Base-by-base conservation (phyloP, 75 land plant genomes). In the Adiantum capillusveneris region DNA sequence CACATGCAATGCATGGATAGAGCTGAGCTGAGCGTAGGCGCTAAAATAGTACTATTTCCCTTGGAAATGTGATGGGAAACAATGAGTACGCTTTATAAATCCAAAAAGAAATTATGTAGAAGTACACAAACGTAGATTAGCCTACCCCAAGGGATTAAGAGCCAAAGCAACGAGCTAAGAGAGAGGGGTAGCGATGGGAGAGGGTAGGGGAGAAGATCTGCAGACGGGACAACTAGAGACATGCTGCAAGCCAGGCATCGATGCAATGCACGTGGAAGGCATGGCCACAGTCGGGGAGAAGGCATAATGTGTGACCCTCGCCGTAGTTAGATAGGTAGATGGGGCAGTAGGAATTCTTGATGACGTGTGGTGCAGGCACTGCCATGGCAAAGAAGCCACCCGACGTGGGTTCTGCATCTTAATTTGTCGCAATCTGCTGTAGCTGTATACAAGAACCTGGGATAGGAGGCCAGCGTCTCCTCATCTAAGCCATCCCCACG, bases 151-250 rank as follows among this genome's bases (percentile, higher is more conserved):
- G n/a, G 64, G 71, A 26, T 56, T 59, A 42, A 51, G 68, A 17
- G 70, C 70, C 11, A 71, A 53, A 18, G 79, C 76, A 2, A 66
- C 56, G 19, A 76, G 52, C 65, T 77, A 75, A 0, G 73, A 56
- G 37, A 78, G 72, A 6, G 80, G 77, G 17, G 80, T 74, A 22
- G 73, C 54, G 50, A 67, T 48, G 11, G 81, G 81, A 11, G 68
- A 55, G 0, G 74, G 74, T 16, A 79, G 34, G 11, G 82, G 82
- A 11, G 79, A 79, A 0, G 72, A 76, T 39, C 86, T 61, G 61
- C 86, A 84, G 29, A 84, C 57, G 0, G 86, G 86, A 64, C 86
- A 84, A n/a, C n/a, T n/a, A 0, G 86, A 73, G n/a, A 76, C 60
- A 30, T 74, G 77, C n/a, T 58, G 25, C 20, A 12, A 84, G 64